Evolutionary conservation across 306 rosid genomes (phyloP).

Genomic region (Acacia crassicarpa): DNA sequence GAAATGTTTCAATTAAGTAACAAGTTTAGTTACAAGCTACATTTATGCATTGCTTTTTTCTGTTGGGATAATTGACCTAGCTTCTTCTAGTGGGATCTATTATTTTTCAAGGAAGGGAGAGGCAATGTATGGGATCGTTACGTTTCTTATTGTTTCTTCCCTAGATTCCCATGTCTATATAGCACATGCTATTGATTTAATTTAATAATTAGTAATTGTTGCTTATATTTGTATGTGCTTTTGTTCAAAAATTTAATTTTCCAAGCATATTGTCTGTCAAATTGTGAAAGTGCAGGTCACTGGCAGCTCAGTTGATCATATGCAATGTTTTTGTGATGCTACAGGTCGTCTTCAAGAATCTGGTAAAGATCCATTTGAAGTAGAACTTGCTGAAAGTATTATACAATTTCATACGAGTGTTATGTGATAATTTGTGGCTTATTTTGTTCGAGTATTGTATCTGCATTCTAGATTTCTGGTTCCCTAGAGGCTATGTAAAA

Average conservation of each 20-base stretch:
- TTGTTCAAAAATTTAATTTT: not conserved
- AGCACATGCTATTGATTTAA: not conserved
- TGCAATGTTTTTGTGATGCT: slow-evolving; percentile 79
- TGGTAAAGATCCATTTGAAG: slow-evolving; percentile 39
- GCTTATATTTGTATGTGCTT: not conserved
- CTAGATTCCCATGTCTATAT: not conserved
- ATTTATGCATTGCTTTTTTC: not conserved
- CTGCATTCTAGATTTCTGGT: not conserved
- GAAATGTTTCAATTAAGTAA: not conserved
- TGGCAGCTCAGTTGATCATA: slow-evolving; percentile 70
- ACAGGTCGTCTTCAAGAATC: slow-evolving; percentile 95
- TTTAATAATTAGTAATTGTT: not conserved
- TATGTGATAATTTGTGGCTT: not conserved
- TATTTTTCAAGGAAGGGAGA: too few species aligned
- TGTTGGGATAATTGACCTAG: not conserved
- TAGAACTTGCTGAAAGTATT: not conserved
- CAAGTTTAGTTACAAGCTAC: slow-evolving; percentile 4
- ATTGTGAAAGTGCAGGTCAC: slow-evolving; percentile 44
- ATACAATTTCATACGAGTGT: not conserved
- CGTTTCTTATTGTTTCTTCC: not conserved
- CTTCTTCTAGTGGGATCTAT: not conserved
- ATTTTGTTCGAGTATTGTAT: not conserved
- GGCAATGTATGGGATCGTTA: not conserved
- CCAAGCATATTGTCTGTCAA: not conserved
- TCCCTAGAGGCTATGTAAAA: not conserved